Evolutionary conservation across 73 alveolate species (phyloP), one percentile per base, ranked within the genome.

Genomic region (Paraurostyla sp.): DNA sequence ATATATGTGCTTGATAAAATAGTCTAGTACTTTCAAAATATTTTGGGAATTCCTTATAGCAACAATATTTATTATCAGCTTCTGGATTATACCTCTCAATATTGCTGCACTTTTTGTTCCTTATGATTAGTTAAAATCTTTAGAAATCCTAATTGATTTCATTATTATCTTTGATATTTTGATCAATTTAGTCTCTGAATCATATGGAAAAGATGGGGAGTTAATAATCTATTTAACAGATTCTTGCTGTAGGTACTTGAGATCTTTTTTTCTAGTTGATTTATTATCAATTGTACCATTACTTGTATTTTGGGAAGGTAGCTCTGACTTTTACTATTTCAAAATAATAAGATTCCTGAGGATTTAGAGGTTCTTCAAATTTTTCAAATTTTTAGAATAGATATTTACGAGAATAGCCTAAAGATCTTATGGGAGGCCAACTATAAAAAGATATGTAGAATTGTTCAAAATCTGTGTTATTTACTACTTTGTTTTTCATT

Each of bases 11-110:
- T 33, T 78, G 13, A 78, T 78, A 27, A 54, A 49, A 18, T 22
- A 78, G 20, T 51, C 49, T 36, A 35, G 80, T 15, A 51, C 42
- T 6, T 78, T 51, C 69, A 78, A 43, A 40, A 35, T 78, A 51
- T 54, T 54, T 35, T 78, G 89, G 89, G 89, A 78, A 32, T 78
- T 78, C 40, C 18, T 78, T 51, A 40, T 78, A 11, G 89, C 89
- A 13, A 27, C 59, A 4, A 57, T 40, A 2, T 78, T 78, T 36
- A 51, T 78, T 11, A 25, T 54, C 6, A 52, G 65, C 0, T 78
- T 78, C 29, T 78, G 76, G 76, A 52, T 78, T 52, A 54, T 54
- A 2, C 89, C 89, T 42, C 36, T 78, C 0, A 78, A 49, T 32
- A 78, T 78, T 29, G 78, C 78, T 4, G 30, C 89, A 13, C 23